Base-by-base conservation (phyloP, 345 rosid species). In the Arabis alpina region DNA sequence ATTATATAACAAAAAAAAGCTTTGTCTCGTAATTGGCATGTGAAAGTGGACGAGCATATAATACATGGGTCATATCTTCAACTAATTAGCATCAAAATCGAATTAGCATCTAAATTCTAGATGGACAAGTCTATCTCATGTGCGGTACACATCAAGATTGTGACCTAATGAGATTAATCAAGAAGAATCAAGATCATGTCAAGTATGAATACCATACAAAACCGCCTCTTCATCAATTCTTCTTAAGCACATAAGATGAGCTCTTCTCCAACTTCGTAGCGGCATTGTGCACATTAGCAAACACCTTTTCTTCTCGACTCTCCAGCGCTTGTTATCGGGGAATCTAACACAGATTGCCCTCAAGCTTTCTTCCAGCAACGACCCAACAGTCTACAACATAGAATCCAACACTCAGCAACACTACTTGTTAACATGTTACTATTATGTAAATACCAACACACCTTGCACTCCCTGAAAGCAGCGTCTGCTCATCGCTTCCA, bases 401-500 rank as follows among this genome's bases (percentile, higher is more conserved):
- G 7, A 32, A 4, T 19, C 12, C 27, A 64, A 40, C 61, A 66
- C 48, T 51, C 39, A 49, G 51, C 39, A 75, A 3, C 51, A 37
- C 15, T 49, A 50, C 48, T 39, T 39, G 16, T 1, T 50, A 58
- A 41, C 19, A 49, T 56, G 37, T 42, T 73, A 50, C 61, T 23
- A 19, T 19, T 19, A 32, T 45, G 3, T 44, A 52, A 36, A 25
- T 14, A 49, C 6, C 53, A 19, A 66, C 87, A 25, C 86, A 88
- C 99, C 80, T 15, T 85, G 82, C 98, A 87, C 32, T 78, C 55
- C 79, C 27, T 75, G 78, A 94, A 82, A 58, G 98, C 96, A 54
- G 83, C 77, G 70, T 94, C 99, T 59, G 97, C 96, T 82, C 68
- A 86, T 73, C 89, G 90, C 82, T 94, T 94, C 97, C 93, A 94